These are phyloP conservation scores for Pseudevernia furfuracea DNA, from an alignment of 495 filamentous ascomycete species.

Conservation along the genomic window DNA sequence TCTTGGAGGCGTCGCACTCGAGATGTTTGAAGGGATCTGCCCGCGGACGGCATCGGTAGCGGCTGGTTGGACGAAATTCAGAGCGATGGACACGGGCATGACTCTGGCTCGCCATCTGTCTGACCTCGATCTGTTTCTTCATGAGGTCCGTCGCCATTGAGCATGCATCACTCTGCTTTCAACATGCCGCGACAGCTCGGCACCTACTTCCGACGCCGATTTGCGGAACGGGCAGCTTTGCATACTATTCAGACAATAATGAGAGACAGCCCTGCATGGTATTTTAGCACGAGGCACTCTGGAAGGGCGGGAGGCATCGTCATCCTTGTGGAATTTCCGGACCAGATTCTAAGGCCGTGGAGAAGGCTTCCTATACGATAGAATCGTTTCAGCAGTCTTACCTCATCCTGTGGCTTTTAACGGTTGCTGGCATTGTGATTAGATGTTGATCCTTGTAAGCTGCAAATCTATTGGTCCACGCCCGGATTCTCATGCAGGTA, in stretches of 20 bases:
- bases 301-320: neutral
- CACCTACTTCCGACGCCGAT: neutral
- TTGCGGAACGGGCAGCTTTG: slow-evolving; percentile 5
- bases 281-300: neutral
- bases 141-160: neutral
- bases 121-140: neutral
- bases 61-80: neutral
- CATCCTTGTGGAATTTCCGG: neutral
- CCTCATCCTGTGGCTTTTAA: neutral
- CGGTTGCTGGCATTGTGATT: neutral
- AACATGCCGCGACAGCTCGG: neutral
- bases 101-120: neutral
- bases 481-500: neutral
- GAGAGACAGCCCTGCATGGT: neutral
- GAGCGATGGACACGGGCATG: neutral
- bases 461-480: neutral
- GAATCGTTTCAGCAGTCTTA: neutral
- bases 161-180: neutral
- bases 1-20: neutral
- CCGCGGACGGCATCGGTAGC: neutral
- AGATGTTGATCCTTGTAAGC: neutral
- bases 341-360: neutral
- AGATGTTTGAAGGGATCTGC: neutral
- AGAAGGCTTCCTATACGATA: neutral
- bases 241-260: neutral